phyloP scores from a whole-genome alignment of 805 yeast species.

The Saturnispora quitensis region DNA sequence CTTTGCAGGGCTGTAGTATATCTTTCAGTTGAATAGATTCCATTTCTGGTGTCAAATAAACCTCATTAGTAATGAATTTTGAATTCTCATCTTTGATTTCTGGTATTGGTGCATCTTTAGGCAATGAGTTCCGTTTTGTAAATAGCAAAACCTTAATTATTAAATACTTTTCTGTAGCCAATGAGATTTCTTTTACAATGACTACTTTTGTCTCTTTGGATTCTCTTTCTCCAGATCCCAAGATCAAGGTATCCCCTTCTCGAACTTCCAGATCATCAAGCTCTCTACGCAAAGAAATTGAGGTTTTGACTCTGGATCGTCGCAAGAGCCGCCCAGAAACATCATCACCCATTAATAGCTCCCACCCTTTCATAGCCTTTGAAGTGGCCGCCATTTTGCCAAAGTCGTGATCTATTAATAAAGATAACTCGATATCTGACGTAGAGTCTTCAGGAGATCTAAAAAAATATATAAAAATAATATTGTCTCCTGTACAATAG shows the following conservation, averaged over 20 bases:
- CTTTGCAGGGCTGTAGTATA: conserved; percentile 36
- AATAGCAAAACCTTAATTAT: conserved; percentile 43
- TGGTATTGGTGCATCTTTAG: conserved; percentile 17
- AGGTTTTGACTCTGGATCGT: background rate
- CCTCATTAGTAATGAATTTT: conserved; percentile 32
- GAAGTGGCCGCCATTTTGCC: conserved; percentile 20
- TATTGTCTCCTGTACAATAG: background rate
- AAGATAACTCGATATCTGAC: background rate
- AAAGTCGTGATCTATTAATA: background rate
- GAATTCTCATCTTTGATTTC: conserved; percentile 14
- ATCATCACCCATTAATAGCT: conserved; percentile 14
- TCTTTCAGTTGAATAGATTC: conserved; percentile 36
- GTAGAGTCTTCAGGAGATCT: background rate
- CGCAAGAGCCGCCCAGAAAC: background rate
- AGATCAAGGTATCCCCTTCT: conserved; percentile 45
- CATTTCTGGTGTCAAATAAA: conserved; percentile 45
- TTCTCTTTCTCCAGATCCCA: conserved; percentile 25
- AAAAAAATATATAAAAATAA: background rate
- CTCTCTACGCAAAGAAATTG: conserved; percentile 24
- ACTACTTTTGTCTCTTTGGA: conserved; percentile 31
- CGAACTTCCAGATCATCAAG: conserved; percentile 40
- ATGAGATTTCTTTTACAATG: conserved; percentile 40
- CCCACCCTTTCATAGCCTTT: conserved; percentile 32
- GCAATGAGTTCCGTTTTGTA: conserved; percentile 19
- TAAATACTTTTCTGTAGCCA: conserved; percentile 41